Conservation (phyloP, 202 grass and related monocot species). For the Digitaria exilis region DNA sequence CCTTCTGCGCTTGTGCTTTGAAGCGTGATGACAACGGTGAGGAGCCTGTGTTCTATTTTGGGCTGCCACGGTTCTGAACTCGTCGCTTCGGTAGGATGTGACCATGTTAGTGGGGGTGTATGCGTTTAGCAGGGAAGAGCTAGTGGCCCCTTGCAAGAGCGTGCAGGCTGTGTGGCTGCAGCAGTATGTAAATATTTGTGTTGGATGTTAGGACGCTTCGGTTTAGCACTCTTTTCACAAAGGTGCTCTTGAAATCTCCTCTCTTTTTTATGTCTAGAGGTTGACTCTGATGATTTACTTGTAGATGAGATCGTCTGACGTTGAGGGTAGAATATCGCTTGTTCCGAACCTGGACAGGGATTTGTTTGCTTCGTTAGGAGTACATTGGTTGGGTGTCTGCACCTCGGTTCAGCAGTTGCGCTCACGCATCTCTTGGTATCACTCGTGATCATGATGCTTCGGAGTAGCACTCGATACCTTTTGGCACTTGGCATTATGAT, state of each 20-base stretch:
- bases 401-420: not conserved
- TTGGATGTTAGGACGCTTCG: not conserved
- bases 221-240: not conserved
- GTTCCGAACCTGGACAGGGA: not conserved
- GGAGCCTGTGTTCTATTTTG: slow-evolving; percentile 27
- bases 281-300: not conserved
- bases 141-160: not conserved
- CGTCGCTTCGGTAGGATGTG: not conserved
- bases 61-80: not conserved
- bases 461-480: not conserved
- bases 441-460: slow-evolving; percentile 29
- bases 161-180: not conserved
- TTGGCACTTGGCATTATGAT: slow-evolving; percentile 45
- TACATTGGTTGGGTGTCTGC: not conserved
- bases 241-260: not conserved
- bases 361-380: not conserved
- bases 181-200: slow-evolving; percentile 25
- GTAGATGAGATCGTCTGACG: not conserved
- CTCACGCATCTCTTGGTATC: slow-evolving; percentile 7
- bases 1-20: not conserved
- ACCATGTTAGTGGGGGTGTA: too few relatives aligned
- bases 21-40: not conserved
- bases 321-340: not conserved
- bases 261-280: not conserved
- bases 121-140: not conserved